phyloP scores from a whole-genome alignment of 345 rosid genomes.

The Sonneratia caseolaris region DNA sequence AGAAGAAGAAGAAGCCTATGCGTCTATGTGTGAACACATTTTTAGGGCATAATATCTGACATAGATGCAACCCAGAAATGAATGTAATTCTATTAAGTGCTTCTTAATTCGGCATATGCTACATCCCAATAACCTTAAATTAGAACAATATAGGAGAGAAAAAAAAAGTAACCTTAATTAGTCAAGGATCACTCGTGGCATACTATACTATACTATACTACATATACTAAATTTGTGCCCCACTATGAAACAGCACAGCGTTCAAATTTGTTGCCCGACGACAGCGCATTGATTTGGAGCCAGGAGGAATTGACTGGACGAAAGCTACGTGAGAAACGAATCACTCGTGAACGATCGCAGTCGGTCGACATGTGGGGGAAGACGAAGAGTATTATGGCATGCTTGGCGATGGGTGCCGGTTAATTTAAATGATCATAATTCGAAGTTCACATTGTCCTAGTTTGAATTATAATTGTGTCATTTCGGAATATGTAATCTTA shows the following conservation, averaged over 20 bases:
- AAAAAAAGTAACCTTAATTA: not conserved
- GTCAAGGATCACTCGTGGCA: not conserved
- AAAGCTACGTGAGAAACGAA: not conserved
- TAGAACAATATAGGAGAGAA: too few relatives aligned
- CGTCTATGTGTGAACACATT: not conserved
- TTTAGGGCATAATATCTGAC: not conserved
- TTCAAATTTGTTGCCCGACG: conserved; percentile 1
- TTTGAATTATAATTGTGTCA: too few relatives aligned
- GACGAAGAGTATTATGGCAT: not conserved
- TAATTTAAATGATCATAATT: too few relatives aligned
- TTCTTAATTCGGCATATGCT: not conserved
- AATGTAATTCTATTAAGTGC: not conserved
- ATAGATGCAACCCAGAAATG: not conserved
- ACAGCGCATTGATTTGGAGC: not conserved
- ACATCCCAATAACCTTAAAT: not conserved
- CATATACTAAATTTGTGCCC: not conserved
- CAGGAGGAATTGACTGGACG: not conserved
- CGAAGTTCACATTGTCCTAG: too few relatives aligned
- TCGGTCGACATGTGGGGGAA: not conserved
- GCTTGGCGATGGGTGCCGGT: not conserved
- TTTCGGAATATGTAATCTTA: not conserved
- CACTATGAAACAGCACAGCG: not conserved
- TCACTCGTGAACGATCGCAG: not conserved
- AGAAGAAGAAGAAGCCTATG: too few relatives aligned
- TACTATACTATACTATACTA: not conserved